Evolutionary conservation across 805 yeast genomes (phyloP).

Genomic region (Kurtzmaniella fragi): DNA sequence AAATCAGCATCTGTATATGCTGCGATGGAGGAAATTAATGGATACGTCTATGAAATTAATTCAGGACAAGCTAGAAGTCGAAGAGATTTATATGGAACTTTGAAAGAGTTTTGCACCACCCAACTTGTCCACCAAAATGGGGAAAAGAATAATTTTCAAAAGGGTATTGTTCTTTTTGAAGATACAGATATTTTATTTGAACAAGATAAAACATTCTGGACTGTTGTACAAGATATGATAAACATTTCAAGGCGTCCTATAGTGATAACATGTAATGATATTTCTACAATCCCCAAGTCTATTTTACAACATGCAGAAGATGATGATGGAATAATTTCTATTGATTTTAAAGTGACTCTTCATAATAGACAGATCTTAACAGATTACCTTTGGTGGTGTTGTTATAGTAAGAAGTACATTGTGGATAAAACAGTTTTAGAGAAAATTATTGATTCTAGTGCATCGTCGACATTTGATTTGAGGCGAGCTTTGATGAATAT

Average conservation of each 20-base stretch:
- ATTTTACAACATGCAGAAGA: constrained; percentile 42
- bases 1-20: constrained; percentile 74
- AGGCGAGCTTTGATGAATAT: constrained; percentile 42
- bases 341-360: constrained; percentile 16
- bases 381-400: constrained; percentile 39
- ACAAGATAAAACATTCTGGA: constrained; percentile 80
- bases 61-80: constrained; percentile 69
- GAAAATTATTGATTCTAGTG: constrained; percentile 12
- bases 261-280: constrained; percentile 57
- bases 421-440: constrained; percentile 25
- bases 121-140: constrained; percentile 57
- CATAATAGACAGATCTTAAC: constrained; percentile 11
- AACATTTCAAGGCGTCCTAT: constrained; percentile 64
- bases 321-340: constrained; percentile 34
- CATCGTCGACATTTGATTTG: constrained; percentile 31
- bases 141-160: constrained; percentile 30
- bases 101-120: constrained; percentile 80
- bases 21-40: constrained; percentile 53
- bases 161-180: constrained; percentile 73
- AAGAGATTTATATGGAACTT: constrained; percentile 57
- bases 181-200: constrained; percentile 81
- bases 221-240: constrained; percentile 56
- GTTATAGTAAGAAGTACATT: constrained; percentile 28
- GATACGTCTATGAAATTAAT: constrained; percentile 79
- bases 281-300: constrained; percentile 41